Evolutionary conservation across 306 rosid genomes (phyloP).

Genomic region (barrel medic (Medicago truncatula)): MtrunA17r5.0-ANR NC_053048.1:55792001-55792500

Average conservation of each 20-base stretch:
- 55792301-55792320: conserved; percentile 61
- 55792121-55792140: background rate
- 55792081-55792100: too few relatives aligned
- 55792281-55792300: background rate
- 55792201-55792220: conserved; percentile 79
- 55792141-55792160: conserved; percentile 29
- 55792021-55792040: background rate
- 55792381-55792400: conserved; percentile 69
- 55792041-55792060: background rate
- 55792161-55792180: conserved; percentile 79
- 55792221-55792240: conserved; percentile 57
- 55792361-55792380: conserved; percentile 65
- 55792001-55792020: background rate
- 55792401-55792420: conserved; percentile 52
- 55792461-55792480: conserved; percentile 45
- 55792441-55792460: conserved; percentile 36
- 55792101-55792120: background rate
- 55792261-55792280: background rate
- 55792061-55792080: too few relatives aligned
- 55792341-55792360: conserved; percentile 74
- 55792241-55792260: conserved; percentile 22
- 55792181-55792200: conserved; percentile 88
- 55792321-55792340: conserved; percentile 80
- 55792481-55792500: conserved; percentile 49
- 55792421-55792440: conserved; percentile 36